These are phyloP conservation scores for Noccaea caerulescens DNA, from an alignment of 345 rosid species.

Conservation along the genomic window DNA sequence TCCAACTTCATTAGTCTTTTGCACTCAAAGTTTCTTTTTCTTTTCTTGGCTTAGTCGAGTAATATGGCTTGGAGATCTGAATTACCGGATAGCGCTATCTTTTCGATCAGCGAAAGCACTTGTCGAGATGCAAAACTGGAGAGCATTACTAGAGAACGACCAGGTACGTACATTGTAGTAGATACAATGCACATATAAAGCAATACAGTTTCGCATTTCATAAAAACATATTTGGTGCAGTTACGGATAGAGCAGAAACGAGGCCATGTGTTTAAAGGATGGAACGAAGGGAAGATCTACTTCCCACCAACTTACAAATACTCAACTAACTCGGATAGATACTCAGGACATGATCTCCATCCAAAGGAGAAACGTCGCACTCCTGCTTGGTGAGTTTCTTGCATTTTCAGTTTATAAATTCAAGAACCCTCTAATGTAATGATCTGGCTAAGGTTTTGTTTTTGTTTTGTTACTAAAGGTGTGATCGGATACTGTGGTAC, in stretches of 20 bases:
- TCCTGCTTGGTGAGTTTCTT: slow-evolving; percentile 85
- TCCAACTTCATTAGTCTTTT: background rate
- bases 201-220: background rate
- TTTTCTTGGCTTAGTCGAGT: slow-evolving; percentile 63
- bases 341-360: slow-evolving; percentile 87
- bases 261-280: slow-evolving; percentile 83
- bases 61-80: slow-evolving; percentile 97
- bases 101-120: slow-evolving; percentile 98
- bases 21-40: background rate
- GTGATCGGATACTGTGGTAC: slow-evolving; percentile 92
- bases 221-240: slow-evolving; percentile 49
- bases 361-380: slow-evolving; percentile 98
- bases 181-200: background rate
- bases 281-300: slow-evolving; percentile 95
- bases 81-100: slow-evolving; percentile 93
- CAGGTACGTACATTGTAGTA: slow-evolving; percentile 63
- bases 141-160: slow-evolving; percentile 90
- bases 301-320: slow-evolving; percentile 99
- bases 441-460: background rate
- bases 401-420: background rate
- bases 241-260: slow-evolving; percentile 86
- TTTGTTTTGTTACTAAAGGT: slow-evolving; percentile 53
- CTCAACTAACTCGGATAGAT: slow-evolving; percentile 95
- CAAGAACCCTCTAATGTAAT: slow-evolving; percentile 6
- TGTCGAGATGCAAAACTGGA: slow-evolving; percentile 99